A percentile compares a stretch with the other conserved stretches of the same genome.
Conservation (phyloP, 176 grass and related monocot genomes). For the Aegilops tauschii region DNA sequence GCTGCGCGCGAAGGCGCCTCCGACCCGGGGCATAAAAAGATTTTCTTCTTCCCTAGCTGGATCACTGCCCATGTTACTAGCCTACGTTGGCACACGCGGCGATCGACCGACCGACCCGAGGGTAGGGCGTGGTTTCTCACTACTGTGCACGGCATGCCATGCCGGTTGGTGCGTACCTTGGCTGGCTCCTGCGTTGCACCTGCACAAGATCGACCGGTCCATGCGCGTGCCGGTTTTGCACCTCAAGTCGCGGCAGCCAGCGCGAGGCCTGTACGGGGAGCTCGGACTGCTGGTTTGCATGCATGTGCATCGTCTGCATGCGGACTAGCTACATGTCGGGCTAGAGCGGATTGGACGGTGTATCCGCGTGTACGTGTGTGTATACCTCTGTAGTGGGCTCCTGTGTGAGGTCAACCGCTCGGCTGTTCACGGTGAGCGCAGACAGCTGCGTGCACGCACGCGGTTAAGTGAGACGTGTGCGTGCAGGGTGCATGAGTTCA, state of each 20-base stretch:
- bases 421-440: neutral
- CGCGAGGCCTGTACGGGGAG: neutral
- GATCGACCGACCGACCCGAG: too few relatives aligned
- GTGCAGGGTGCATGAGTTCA: too few relatives aligned
- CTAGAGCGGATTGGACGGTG: neutral
- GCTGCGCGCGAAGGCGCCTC: constrained; percentile 43
- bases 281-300: neutral
- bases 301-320: neutral
- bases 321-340: neutral
- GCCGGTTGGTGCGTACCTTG: neutral
- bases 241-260: neutral
- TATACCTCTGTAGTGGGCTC: neutral
- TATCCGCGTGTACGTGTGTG: neutral
- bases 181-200: neutral
- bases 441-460: neutral
- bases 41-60: neutral
- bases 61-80: neutral
- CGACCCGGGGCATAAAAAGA: neutral
- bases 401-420: neutral
- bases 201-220: neutral
- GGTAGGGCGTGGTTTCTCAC: constrained; percentile 28
- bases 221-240: neutral
- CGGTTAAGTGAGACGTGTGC: neutral
- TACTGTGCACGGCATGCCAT: neutral
- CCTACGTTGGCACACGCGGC: neutral